Evolutionary conservation across 805 yeast species (phyloP).

Genomic region (Hanseniaspora nectarophila): DNA sequence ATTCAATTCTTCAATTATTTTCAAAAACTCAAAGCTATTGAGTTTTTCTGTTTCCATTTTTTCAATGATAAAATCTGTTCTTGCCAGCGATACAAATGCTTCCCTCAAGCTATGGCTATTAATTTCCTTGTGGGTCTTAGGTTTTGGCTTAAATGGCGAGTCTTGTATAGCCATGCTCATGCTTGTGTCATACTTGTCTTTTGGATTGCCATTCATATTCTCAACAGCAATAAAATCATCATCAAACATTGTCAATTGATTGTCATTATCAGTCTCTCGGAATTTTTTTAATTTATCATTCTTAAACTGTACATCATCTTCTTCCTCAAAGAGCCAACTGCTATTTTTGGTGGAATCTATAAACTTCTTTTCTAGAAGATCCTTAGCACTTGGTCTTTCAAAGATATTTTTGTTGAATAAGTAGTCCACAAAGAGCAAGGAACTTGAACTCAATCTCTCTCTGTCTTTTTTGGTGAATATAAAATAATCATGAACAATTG

Average conservation of each 20-base stretch:
- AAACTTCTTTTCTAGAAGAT: slow-evolving; percentile 31
- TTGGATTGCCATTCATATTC: background rate
- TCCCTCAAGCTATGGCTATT: background rate
- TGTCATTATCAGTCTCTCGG: slow-evolving; percentile 20
- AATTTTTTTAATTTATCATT: slow-evolving; percentile 20
- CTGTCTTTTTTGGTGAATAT: slow-evolving; percentile 11
- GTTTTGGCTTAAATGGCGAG: slow-evolving; percentile 10
- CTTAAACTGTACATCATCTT: slow-evolving; percentile 10
- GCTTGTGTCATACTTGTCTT: background rate
- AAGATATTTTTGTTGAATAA: slow-evolving; percentile 64
- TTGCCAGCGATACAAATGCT: slow-evolving; percentile 1
- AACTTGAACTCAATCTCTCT: slow-evolving; percentile 26
- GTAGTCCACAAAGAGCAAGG: slow-evolving; percentile 56
- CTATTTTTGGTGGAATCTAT: slow-evolving; percentile 8
- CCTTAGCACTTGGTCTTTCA: slow-evolving; percentile 52
- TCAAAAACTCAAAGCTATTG: slow-evolving; percentile 6
- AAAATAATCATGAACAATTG: slow-evolving; percentile 31
- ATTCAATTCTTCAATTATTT: slow-evolving; percentile 3
- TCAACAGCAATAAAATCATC: slow-evolving; percentile 12
- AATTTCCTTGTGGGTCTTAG: background rate
- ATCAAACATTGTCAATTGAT: slow-evolving; percentile 3
- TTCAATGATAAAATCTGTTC: slow-evolving; percentile 9
- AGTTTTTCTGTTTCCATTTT: background rate
- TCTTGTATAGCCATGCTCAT: slow-evolving; percentile 2
- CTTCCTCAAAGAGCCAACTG: slow-evolving; percentile 13